These are phyloP conservation scores for Tulasnella sp. DNA, from an alignment of 768 basidiomycete genomes.

Conservation along the genomic window DNA sequence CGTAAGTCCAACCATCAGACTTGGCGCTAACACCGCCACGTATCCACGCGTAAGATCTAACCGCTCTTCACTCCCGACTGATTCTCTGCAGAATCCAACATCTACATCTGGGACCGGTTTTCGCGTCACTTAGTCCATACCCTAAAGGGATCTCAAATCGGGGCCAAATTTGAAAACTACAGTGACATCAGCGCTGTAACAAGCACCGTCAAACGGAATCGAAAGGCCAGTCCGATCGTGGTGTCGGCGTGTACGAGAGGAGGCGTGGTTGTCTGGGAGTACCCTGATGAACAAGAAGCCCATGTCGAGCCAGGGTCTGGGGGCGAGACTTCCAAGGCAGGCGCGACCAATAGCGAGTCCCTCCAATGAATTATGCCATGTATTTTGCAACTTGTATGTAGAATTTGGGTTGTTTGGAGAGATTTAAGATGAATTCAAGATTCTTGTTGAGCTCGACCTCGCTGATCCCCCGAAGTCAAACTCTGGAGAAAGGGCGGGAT, in stretches of 20 bases:
- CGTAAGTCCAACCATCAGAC: slow-evolving; percentile 30
- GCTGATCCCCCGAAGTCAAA: too few species aligned
- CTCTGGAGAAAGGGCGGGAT: too few species aligned
- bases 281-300: not conserved
- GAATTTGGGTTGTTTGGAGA: too few species aligned
- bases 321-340: too few species aligned
- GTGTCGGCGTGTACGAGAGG: not conserved
- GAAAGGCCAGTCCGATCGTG: not conserved
- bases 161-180: slow-evolving; percentile 25
- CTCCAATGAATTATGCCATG: too few species aligned
- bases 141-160: slow-evolving; percentile 39
- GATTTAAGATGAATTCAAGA: too few species aligned
- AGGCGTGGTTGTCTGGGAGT: not conserved
- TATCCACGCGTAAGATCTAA: not conserved
- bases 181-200: not conserved
- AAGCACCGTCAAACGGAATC: not conserved
- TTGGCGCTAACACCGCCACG: too few species aligned
- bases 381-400: too few species aligned
- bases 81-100: slow-evolving; percentile 54
- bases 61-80: too few species aligned
- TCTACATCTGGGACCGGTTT: slow-evolving; percentile 84
- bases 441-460: too few species aligned
- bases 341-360: not conserved
- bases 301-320: not conserved
- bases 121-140: slow-evolving; percentile 63